Evolutionary conservation across 2,329 filamentous ascomycete species (phyloP), one percentile per base, ranked within the genome.

Genomic region (Fusarium sp.): DNA sequence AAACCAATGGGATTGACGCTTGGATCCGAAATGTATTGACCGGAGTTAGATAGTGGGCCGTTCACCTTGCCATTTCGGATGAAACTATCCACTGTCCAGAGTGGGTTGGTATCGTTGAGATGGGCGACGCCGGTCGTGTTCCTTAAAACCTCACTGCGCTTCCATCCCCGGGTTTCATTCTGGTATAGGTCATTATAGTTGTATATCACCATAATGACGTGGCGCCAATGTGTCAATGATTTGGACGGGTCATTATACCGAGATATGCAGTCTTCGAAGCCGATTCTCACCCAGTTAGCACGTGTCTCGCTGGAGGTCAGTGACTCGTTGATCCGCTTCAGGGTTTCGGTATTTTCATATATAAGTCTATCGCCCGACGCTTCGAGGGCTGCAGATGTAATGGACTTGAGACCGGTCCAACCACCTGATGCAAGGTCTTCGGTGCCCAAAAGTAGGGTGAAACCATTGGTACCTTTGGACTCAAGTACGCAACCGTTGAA

Each of bases 381-480:
- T 10, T 31, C 28, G 5, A 31, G 5, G 28, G 3, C 9, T 15
- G 40, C 20, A 1, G 1, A 2, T n/a, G 42, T 24, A 9, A 58
- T 63, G 2, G 39, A 43, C 11, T n/a, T 10, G 1, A 52, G 28
- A 6, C 51, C 62, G 6, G 56, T 43, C 51, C 62, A 67, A 4
- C 39, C 44, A 2, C 46, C 58, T 2, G 38, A 20, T 1, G 31
- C 6, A 4, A 70, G 60, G 2, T 43, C 18, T 5, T 63, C 43
- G 4, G 66, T 39, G 2, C 58, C 63, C 0, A 70, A 17, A 15
- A 70, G 22, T 3, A 69, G 14, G 5, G 44, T 51, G 3, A 70
- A 70, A 1, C 63, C 66, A 18, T 66, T 69, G 0, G 64, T 56
- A n/a, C 50, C 54, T 36, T 63, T 66, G 3, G 58, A 67, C 39